Base-by-base conservation (phyloP, 805 yeast species). In the Teunomyces cretensis region DNA sequence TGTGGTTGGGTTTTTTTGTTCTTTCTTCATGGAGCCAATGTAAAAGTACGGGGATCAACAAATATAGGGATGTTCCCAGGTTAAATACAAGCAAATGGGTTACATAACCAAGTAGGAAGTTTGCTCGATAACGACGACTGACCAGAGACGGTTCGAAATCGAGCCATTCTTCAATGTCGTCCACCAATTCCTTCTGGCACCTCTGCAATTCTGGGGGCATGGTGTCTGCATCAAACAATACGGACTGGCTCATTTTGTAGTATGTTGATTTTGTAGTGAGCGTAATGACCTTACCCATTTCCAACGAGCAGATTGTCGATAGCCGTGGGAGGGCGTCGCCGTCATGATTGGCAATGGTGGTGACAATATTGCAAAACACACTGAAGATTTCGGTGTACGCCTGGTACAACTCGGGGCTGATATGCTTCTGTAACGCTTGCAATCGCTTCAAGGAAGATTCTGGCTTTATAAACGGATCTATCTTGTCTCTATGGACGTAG, bases 121-220 rank as follows among this genome's bases (percentile, higher is more conserved):
- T 63, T 13, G 41, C 36, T 19, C 62, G 55, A 46, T 67, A 56
- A 0, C 44, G 16, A 6, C 40, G 37, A n/a, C 55, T 52, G 8
- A 67, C 47, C 9, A 54, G 27, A 9, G 37, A 30, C 1, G 74
- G 74, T 30, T 67, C 69, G 50, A 65, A 51, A 26, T 51, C 60
- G 8, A 71, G 56, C 74, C 74, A 70, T 9, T 50, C 54, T 43
- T 68, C 73, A 2, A 70, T 61, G 40, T 68, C 73, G 33, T 67
- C 67, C 9, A 56, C 46, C 17, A 70, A 54, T 12, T 54, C 50
- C 4, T 53, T 49, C 27, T 59, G 56, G 45, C 55, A 57, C 27
- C 49, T 40, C 41, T 53, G 54, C 6, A 65, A 49, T 16, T 54
- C 48, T 1, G 30, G 35, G 0, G 72, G 69, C 12, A 69, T 47